Base-by-base conservation (phyloP, 139 green algal species). In the Coccomyxa sp. region DNA sequence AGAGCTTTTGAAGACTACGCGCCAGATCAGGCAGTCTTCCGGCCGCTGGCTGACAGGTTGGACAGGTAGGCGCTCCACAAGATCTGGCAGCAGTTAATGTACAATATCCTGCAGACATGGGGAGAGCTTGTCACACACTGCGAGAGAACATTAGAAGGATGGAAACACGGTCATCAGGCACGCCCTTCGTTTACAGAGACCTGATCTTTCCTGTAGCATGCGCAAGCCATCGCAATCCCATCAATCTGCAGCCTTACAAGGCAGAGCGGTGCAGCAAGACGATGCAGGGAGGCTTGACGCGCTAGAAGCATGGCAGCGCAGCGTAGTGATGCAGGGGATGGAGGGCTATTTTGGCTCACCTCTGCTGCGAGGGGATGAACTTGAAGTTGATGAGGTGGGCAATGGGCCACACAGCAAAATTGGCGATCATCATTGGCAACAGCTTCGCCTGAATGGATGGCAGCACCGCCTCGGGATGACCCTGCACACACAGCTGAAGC, bases 71-170 rank as follows among this genome's bases (percentile, higher is more conserved):
- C 77, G 41, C 77, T 81, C 77, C 77, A 81, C 34, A 70, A 31
- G 0, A 81, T 74, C 77, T 82, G 78, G 18, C 68, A n/a, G 38
- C 55, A 74, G 73, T 97, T 97, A 77, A 95, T 90, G 84, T 94
- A 97, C 58, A 97, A 80, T 31, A 96, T 94, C 39, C 93, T n/a
- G n/a, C n/a, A n/a, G n/a, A n/a, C n/a, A n/a, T n/a, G n/a, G n/a
- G n/a, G n/a, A n/a, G n/a, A n/a, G n/a, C n/a, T n/a, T n/a, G n/a
- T n/a, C n/a, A n/a, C n/a, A n/a, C n/a, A n/a, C n/a, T n/a, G n/a
- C n/a, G n/a, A n/a, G n/a, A n/a, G n/a, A n/a, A n/a, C n/a, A n/a
- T n/a, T n/a, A n/a, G n/a, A n/a, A n/a, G n/a, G n/a, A n/a, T n/a
- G n/a, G n/a, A n/a, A n/a, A n/a, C n/a, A n/a, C n/a, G n/a, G n/a